A percentile compares a stretch with the other conserved stretches of the same genome.
phyloP scores from a whole-genome alignment of 2,329 filamentous ascomycete genomes.

The Aspergillus latus region DNA sequence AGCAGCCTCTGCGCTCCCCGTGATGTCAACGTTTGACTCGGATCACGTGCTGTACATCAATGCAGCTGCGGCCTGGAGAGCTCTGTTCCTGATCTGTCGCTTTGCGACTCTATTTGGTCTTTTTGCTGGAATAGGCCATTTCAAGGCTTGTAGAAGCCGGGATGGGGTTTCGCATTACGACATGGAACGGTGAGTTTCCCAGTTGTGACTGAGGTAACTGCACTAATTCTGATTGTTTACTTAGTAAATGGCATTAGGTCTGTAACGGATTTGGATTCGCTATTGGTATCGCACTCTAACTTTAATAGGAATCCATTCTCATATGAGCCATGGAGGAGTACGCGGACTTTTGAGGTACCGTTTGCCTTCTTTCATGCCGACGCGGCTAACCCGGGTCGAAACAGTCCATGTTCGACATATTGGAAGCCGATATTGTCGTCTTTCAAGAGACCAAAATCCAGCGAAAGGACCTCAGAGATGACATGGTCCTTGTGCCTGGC shows the following conservation, averaged over 20 bases:
- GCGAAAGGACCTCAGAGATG: constrained; percentile 83
- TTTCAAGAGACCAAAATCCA: constrained; percentile 98
- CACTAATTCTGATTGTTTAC: constrained; percentile 26
- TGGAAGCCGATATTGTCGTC: constrained; percentile 88
- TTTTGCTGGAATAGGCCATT: neutral
- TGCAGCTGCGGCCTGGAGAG: neutral
- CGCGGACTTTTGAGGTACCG: constrained; percentile 65
- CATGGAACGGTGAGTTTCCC: constrained; percentile 71
- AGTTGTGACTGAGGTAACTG: neutral
- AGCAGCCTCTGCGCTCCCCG: constrained; percentile 10
- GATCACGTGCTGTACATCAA: constrained; percentile 22
- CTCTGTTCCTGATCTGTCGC: neutral
- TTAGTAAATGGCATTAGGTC: constrained; percentile 78
- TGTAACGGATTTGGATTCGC: constrained; percentile 4
- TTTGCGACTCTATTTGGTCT: neutral
- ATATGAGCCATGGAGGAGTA: constrained; percentile 79
- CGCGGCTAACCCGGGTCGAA: neutral
- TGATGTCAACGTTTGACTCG: constrained; percentile 24
- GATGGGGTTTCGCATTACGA: constrained; percentile 78
- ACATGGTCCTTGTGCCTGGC: constrained; percentile 91
- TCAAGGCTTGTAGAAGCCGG: constrained; percentile 25
- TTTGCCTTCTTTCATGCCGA: neutral
- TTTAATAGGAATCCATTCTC: constrained; percentile 70
- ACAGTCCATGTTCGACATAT: constrained; percentile 87
- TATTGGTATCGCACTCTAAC: neutral